Evolutionary conservation across 2,329 filamentous ascomycete genomes (phyloP).

Genomic region (Hyphodiscus sp.): DNA sequence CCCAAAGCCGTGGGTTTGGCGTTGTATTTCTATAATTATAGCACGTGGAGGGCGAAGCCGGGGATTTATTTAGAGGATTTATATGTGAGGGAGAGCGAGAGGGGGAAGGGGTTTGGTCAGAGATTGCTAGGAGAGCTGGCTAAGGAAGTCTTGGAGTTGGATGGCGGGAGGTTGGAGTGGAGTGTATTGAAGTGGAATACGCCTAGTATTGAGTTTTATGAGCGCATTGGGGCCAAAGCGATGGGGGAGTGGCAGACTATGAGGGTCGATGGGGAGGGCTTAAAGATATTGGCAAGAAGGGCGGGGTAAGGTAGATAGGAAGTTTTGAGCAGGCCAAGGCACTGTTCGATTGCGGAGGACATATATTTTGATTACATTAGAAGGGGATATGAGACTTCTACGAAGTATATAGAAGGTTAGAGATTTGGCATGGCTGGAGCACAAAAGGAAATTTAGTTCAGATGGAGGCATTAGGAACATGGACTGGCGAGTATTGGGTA

Average conservation of each 20-base stretch:
- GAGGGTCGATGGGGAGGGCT: slow-evolving; percentile 61
- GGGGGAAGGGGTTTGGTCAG: slow-evolving; percentile 76
- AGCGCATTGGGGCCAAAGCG: slow-evolving; percentile 55
- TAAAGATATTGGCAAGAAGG: slow-evolving; percentile 46
- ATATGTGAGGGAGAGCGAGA: slow-evolving; percentile 66
- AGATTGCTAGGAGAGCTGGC: slow-evolving; percentile 68
- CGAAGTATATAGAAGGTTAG: background rate
- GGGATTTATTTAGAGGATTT: slow-evolving; percentile 93
- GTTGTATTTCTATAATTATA: slow-evolving; percentile 93
- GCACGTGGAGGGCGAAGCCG: slow-evolving; percentile 80
- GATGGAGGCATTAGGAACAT: background rate
- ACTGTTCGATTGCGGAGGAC: background rate
- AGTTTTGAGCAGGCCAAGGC: too few species aligned
- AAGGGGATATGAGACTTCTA: background rate
- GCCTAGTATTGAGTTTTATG: slow-evolving; percentile 83
- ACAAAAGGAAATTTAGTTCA: background rate
- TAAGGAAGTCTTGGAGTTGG: slow-evolving; percentile 66
- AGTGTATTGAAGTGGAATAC: slow-evolving; percentile 89
- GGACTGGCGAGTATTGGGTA: background rate
- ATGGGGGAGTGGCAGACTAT: slow-evolving; percentile 71
- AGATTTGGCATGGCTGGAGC: background rate
- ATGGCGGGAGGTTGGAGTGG: slow-evolving; percentile 79
- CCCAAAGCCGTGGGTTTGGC: slow-evolving; percentile 56
- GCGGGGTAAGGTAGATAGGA: slow-evolving; percentile 4
- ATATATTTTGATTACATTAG: background rate